phyloP scores from a whole-genome alignment of 1,284 basidiomycete species.

The Schizophyllum commune region DNA sequence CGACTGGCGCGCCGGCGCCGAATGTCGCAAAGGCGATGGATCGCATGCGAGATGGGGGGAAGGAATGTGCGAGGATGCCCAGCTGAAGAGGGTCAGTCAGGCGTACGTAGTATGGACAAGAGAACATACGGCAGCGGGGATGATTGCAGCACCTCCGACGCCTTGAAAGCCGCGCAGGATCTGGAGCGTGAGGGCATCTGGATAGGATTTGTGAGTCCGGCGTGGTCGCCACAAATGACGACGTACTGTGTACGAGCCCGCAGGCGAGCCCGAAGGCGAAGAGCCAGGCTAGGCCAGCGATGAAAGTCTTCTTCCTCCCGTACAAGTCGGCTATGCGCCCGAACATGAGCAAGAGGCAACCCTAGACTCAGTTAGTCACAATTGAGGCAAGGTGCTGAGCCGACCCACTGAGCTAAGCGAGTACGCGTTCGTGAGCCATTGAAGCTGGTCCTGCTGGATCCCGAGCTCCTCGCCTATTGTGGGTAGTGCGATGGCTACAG shows the following conservation, averaged over 20 bases:
- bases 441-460: slow-evolving; percentile 42
- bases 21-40: slow-evolving; percentile 35
- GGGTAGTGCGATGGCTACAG: slow-evolving; percentile 53
- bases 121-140: slow-evolving; percentile 59
- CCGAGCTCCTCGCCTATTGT: slow-evolving; percentile 46
- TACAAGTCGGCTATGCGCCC: slow-evolving; percentile 69
- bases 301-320: slow-evolving; percentile 58
- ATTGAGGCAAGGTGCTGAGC: background rate
- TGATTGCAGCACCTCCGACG: slow-evolving; percentile 57
- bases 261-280: slow-evolving; percentile 44
- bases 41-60: slow-evolving; percentile 24
- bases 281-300: slow-evolving; percentile 42
- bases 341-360: slow-evolving; percentile 64
- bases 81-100: slow-evolving; percentile 13
- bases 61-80: slow-evolving; percentile 34
- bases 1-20: slow-evolving; percentile 39
- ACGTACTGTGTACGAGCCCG: slow-evolving; percentile 43
- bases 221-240: background rate
- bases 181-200: slow-evolving; percentile 39
- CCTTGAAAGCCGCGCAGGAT: slow-evolving; percentile 68
- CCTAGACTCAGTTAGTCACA: slow-evolving; percentile 43
- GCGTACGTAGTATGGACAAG: background rate
- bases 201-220: background rate
- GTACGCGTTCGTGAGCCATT: slow-evolving; percentile 49
- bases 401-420: slow-evolving; percentile 26